These are phyloP conservation scores for Violaceomyces palustris DNA, from an alignment of 1,284 basidiomycete species.

Conservation along the genomic window DNA sequence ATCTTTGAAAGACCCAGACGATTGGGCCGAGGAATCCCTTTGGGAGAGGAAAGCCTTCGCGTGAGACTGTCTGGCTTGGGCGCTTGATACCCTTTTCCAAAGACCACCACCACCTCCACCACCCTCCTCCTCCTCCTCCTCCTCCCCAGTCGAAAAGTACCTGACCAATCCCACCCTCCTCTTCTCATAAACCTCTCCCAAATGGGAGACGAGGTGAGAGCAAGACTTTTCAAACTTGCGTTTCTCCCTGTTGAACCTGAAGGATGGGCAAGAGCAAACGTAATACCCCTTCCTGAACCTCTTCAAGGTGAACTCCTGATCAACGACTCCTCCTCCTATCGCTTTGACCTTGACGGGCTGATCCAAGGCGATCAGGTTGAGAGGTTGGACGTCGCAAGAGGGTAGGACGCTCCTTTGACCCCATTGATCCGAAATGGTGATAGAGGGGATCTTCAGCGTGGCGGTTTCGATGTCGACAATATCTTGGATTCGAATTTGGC, in stretches of 20 bases:
- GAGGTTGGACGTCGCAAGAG: slow-evolving; percentile 11
- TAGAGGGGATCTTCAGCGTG: slow-evolving; percentile 23
- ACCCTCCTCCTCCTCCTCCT: not conserved
- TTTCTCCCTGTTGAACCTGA: slow-evolving; percentile 58
- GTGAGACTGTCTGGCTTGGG: slow-evolving; percentile 3
- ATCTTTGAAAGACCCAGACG: slow-evolving; percentile 3
- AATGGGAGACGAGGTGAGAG: slow-evolving; percentile 61
- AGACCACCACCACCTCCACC: slow-evolving; percentile 1
- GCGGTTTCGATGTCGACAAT: slow-evolving; percentile 19
- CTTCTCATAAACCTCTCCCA: slow-evolving; percentile 62
- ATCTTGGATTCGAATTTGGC: too few species aligned
- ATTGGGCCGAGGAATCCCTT: slow-evolving; percentile 8
- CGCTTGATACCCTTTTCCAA: not conserved
- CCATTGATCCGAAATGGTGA: slow-evolving; percentile 23
- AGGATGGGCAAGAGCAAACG: slow-evolving; percentile 54
- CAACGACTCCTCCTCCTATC: not conserved
- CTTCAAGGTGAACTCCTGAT: slow-evolving; percentile 11
- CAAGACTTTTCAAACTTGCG: slow-evolving; percentile 62
- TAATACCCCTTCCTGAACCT: slow-evolving; percentile 54
- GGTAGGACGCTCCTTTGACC: slow-evolving; percentile 23
- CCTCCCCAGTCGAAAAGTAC: slow-evolving; percentile 32
- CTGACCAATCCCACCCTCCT: slow-evolving; percentile 56
- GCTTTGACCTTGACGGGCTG: slow-evolving; percentile 7
- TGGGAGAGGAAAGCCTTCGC: slow-evolving; percentile 5
- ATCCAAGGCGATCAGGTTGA: slow-evolving; percentile 10